Evolutionary conservation across 257 asterid genomes (phyloP), one percentile per base, ranked within the genome.

Genomic region (Solanum bukasovii): DNA sequence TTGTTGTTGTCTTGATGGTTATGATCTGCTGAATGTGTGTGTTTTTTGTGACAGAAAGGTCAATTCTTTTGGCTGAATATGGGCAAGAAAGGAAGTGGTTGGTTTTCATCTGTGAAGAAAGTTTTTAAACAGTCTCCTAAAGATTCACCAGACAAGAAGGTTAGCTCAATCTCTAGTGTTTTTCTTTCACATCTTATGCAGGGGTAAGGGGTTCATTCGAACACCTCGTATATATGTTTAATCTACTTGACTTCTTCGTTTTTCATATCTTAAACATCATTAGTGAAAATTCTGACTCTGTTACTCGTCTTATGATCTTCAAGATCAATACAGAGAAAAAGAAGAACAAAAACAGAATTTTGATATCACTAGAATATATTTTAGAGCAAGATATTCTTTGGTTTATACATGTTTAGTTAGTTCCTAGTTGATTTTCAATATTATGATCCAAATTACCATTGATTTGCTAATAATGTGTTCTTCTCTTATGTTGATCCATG

Each of bases 41-140:
- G 49, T 29, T 1, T 37, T 35, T 73, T 77, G 23, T 25, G 18
- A 25, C n/a, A 44, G 84, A 78, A 42, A 42, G 61, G 61, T 40
- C 23, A 77, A 40, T 25, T 78, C 37, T 25, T 75, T 81, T 81
- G 67, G 85, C 67, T 78, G 67, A 92, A 90, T 70, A 95, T 95
- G 98, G 98, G 98, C 72, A 93, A 93, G 95, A 94, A 93, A 88
- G 95, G 96, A n/a, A 89, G 92, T 40, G 88, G 99, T 35, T 96
- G 99, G 99, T 95, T 96, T 87, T 93, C 96, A 40, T 87, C 97
- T 16, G 94, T 96, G 89, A 95, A 93, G 95, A 96, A 91, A 92
- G 98, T 93, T n/a, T 96, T 96, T 84, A 96, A 92, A 91, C 94
- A 92, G 52, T 91, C 97, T 81, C 91, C 98, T 38, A 91, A 72